phyloP scores from a whole-genome alignment of 148 eudicot species.

The Cornus florida region DNA sequence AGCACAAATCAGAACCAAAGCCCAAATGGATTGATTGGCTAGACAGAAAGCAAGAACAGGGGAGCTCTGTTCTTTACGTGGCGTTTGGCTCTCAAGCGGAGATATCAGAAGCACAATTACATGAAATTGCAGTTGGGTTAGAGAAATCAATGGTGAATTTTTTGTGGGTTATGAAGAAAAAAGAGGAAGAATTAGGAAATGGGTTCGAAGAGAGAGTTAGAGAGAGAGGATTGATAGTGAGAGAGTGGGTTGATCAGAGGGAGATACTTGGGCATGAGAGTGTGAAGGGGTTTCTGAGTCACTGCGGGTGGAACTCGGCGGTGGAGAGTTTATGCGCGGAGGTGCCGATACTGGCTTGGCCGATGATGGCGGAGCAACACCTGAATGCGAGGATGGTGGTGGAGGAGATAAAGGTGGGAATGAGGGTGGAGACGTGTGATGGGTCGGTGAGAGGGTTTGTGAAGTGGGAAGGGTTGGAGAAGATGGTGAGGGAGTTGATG shows the following conservation, averaged over 20 bases:
- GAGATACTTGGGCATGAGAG: slow-evolving; percentile 43
- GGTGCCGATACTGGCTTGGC: slow-evolving; percentile 75
- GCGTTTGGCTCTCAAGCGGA: slow-evolving; percentile 80
- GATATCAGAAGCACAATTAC: slow-evolving; percentile 40
- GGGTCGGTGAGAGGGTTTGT: slow-evolving; percentile 65
- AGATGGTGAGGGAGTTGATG: slow-evolving; percentile 55
- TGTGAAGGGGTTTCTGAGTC: slow-evolving; percentile 60
- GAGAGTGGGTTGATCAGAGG: slow-evolving; percentile 71
- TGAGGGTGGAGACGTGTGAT: slow-evolving; percentile 52
- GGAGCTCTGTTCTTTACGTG: slow-evolving; percentile 42
- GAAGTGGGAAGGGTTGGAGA: slow-evolving; percentile 37
- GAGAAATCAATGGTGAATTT: slow-evolving; percentile 50
- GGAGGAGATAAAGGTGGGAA: slow-evolving; percentile 65
- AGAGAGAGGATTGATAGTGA: slow-evolving; percentile 55
- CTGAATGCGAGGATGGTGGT: slow-evolving; percentile 66
- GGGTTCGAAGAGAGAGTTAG: slow-evolving; percentile 46
- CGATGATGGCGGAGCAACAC: slow-evolving; percentile 76
- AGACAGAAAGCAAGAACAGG: slow-evolving; percentile 34
- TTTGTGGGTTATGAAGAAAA: slow-evolving; percentile 62
- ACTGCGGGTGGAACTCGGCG: slow-evolving; percentile 86
- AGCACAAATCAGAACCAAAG: slow-evolving; percentile 1
- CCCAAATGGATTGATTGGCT: slow-evolving; percentile 58
- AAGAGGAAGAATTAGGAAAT: slow-evolving; percentile 17
- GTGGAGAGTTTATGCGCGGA: slow-evolving; percentile 61
- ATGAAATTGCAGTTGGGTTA: slow-evolving; percentile 52